A percentile compares a stretch with the other conserved stretches of the same genome.
Evolutionary conservation across 169 alveolate genomes (phyloP).

Genomic region (Plasmodium cynomolgi): DNA sequence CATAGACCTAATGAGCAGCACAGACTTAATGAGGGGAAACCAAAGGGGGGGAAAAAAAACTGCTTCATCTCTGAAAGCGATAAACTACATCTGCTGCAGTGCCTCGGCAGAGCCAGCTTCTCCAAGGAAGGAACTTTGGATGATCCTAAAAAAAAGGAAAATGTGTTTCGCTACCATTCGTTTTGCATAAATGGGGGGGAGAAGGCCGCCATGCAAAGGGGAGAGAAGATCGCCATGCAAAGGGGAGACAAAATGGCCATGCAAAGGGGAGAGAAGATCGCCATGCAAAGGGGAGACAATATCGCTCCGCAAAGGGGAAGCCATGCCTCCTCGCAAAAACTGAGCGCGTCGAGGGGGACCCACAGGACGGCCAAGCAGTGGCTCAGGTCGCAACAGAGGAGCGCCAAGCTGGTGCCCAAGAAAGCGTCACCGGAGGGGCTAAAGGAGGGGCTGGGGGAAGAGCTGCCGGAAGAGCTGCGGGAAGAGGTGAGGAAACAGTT

Average conservation of each 20-base stretch:
- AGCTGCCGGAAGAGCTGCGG: neutral
- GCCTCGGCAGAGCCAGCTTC: neutral
- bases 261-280: neutral
- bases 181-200: conserved; percentile 30
- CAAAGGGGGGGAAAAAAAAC: neutral
- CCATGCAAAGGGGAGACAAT: neutral
- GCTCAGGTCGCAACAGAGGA: neutral
- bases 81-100: conserved; percentile 14
- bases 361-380: neutral
- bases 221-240: neutral
- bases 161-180: conserved; percentile 36
- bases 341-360: neutral
- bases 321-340: neutral
- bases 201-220: neutral
- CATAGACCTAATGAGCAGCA: neutral
- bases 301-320: neutral
- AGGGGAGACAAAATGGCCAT: neutral
- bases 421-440: neutral
- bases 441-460: neutral
- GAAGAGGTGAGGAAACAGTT: neutral
- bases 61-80: conserved; percentile 34
- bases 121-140: neutral
- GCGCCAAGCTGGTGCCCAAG: neutral
- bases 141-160: conserved; percentile 7
- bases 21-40: neutral